Evolutionary conservation across 2,329 filamentous ascomycete genomes (phyloP), one percentile per base, ranked within the genome.

Genomic region (Phaeosphaeria sp.): DNA sequence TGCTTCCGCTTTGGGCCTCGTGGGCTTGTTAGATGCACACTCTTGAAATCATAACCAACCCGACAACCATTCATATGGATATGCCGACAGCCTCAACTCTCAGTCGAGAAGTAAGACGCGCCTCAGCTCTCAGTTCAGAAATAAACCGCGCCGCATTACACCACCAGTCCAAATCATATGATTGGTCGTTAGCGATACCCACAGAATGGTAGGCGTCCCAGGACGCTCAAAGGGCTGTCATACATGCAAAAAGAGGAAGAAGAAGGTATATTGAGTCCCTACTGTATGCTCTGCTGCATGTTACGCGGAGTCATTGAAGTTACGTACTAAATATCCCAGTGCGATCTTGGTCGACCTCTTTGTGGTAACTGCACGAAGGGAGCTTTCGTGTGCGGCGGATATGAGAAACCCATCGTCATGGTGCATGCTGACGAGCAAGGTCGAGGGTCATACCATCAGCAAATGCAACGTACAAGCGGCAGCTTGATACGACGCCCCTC

Each of bases 191-290:
- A 9, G 25, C 25, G 25, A 27, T 27, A 27, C 25, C 9, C 9
- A 27, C 25, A 36, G 15, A 27, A 63, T 65, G 60, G 60, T 65
- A 2, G 60, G 63, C 1, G 60, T 65, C 13, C 60, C 58, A 15
- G 61, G 61, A 11, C 60, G 60, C 41, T 64, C 61, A 10, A 66
- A 66, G 55, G 63, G 61, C 6, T 64, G 61, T 25, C 50, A 50
- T 17, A 66, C 61, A 17, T 66, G 61, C 33, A 46, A 50, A 10
- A 50, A 23, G 11, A 50, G 61, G 23, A 66, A 61, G 57, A 66
- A 66, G 44, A 62, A 58, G 42, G 63, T 58, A 58, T 7, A 43
- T 21, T 18, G 20, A 18, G n/a, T 11, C 6, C 6, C n/a, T 20
- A 6, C 17, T 20, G 41, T 20, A 43, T 43, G 17, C n/a, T 18